These are phyloP conservation scores for Aureobasidium vineae DNA, from an alignment of 2,329 filamentous ascomycete genomes.

Conservation along the genomic window DNA sequence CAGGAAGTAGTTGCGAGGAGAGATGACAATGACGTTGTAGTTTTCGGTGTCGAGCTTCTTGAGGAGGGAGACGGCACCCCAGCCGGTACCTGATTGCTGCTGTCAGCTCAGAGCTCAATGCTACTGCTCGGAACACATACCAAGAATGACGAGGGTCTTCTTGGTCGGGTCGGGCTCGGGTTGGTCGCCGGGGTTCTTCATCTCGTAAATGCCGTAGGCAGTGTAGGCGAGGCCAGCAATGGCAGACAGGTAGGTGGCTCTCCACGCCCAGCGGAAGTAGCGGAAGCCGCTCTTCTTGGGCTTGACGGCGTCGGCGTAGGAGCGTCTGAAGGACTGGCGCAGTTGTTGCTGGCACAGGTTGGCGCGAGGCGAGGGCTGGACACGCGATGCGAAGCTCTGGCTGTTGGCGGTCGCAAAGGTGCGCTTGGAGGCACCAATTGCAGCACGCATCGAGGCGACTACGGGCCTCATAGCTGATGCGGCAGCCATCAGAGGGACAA, in stretches of 20 bases:
- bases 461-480: constrained; percentile 27
- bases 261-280: constrained; percentile 77
- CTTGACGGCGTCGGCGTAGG: constrained; percentile 36
- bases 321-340: constrained; percentile 35
- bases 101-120: constrained; percentile 31
- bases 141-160: constrained; percentile 95
- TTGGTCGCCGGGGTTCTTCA: constrained; percentile 80
- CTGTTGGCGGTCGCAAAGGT: constrained; percentile 31
- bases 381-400: constrained; percentile 30
- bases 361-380: constrained; percentile 17
- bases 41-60: constrained; percentile 99
- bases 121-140: constrained; percentile 51
- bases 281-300: constrained; percentile 59
- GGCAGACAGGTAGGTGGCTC: constrained; percentile 72
- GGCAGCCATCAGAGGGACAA: constrained; percentile 21
- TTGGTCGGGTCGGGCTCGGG: constrained; percentile 75
- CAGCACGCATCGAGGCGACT: constrained; percentile 31
- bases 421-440: constrained; percentile 31
- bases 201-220: constrained; percentile 76
- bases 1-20: constrained; percentile 98
- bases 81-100: constrained; percentile 72
- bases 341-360: constrained; percentile 27
- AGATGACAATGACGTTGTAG: constrained; percentile 98
- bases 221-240: constrained; percentile 69
- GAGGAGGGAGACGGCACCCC: constrained; percentile 91